Base-by-base conservation (phyloP, 805 yeast species). In the Candida railenensis region DNA sequence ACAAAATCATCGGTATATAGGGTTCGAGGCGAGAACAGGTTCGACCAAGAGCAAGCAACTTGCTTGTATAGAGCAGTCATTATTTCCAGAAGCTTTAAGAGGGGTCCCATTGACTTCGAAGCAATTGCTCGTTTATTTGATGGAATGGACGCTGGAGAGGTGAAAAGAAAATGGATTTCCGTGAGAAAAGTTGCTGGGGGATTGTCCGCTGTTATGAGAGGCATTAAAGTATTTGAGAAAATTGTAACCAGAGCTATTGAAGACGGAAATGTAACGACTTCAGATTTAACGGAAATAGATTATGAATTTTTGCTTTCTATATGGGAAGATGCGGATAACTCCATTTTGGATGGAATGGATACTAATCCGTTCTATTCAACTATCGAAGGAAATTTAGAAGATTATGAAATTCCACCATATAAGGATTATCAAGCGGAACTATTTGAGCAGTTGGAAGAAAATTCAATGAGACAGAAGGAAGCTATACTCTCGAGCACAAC, bases 401-500 rank as follows among this genome's bases (percentile, higher is more conserved):
- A 69, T 21, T 81, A 77, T 53, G 66, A 68, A 43, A 46, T 51
- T 21, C 22, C 37, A 4, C 49, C 48, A 16, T 33, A 32, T 14
- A 40, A 44, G 2, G 59, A 54, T 7, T 22, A 9, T n/a, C 49
- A 46, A 8, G 37, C 36, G 48, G 33, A 67, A 62, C 53, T 63
- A 22, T 66, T 57, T 28, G 81, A 79, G 20, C 71, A 78, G 22
- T 67, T 73, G 43, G 82, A 75, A 37, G 78, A 76, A 43, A 73
- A 78, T 22, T 84, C 96, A 1, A 81, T 87, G 85, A 68, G 85
- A 45, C 89, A 85, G 54, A 78, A 86, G 45, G 91, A 87, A 53
- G 77, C 77, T 9, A 65, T 73, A 22, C 62, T 83, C 42, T 63
- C 80, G 0, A 69, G 68, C 33, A 64, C 69, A 1, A 64, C 77